Evolutionary conservation across 805 yeast genomes (phyloP).

Genomic region (Wickerhamomyces chambardii): DNA sequence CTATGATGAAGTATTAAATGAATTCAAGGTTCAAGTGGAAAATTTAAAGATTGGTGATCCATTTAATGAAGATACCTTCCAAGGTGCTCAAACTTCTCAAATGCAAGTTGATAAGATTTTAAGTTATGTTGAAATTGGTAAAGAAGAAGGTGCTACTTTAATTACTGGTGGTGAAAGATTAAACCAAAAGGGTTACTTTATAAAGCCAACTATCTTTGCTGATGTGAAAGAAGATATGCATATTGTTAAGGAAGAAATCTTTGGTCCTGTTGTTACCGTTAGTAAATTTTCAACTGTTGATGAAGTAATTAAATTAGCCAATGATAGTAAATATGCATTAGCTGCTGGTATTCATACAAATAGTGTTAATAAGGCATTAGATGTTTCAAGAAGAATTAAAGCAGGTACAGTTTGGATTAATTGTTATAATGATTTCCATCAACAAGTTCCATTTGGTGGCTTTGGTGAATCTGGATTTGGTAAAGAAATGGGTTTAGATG

Average conservation of each 20-base stretch:
- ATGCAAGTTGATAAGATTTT: conserved; percentile 73
- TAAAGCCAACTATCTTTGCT: conserved; percentile 69
- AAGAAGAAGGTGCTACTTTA: conserved; percentile 74
- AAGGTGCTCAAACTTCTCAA: conserved; percentile 90
- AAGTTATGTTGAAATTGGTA: conserved; percentile 68
- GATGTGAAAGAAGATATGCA: conserved; percentile 60
- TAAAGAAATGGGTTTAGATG: conserved; percentile 87
- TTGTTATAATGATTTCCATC: conserved; percentile 84
- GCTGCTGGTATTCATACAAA: conserved; percentile 88
- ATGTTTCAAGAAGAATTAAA: conserved; percentile 63
- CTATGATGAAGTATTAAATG: conserved; percentile 67
- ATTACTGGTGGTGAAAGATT: conserved; percentile 62
- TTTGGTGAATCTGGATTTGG: conserved; percentile 88
- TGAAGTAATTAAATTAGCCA: conserved; percentile 71
- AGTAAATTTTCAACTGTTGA: conserved; percentile 76
- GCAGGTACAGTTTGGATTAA: conserved; percentile 93
- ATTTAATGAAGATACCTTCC: conserved; percentile 66
- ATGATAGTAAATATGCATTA: conserved; percentile 76
- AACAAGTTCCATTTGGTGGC: conserved; percentile 88
- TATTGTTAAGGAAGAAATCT: conserved; percentile 71
- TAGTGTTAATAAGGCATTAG: conserved; percentile 65
- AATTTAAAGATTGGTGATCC: conserved; percentile 72
- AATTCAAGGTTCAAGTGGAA: conserved; percentile 45
- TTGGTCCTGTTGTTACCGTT: conserved; percentile 88
- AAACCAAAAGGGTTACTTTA: conserved; percentile 55